Evolutionary conservation across 129 eudicot genomes (phyloP).

Genomic region (Rutidosis leptorrhynchoides): DNA sequence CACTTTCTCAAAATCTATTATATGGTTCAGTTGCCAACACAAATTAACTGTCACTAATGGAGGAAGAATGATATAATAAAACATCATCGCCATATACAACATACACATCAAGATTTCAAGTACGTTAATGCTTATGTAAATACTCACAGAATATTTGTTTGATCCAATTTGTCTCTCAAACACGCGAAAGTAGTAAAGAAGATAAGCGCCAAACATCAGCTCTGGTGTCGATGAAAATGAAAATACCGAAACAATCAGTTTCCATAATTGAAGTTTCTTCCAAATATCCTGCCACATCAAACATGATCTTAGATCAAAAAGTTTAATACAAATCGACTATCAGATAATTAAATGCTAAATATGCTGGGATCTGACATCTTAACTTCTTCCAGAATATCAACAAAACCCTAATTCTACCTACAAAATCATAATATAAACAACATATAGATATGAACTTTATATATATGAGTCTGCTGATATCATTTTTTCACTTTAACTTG

Average conservation of each 20-base stretch:
- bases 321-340: neutral
- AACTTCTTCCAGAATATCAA: neutral
- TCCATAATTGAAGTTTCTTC: conserved; percentile 86
- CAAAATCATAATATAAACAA: neutral
- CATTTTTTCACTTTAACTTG: too few species aligned
- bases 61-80: neutral
- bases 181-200: conserved; percentile 91
- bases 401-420: neutral
- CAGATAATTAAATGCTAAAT: neutral
- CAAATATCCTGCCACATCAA: conserved; percentile 70
- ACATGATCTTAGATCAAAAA: conserved; percentile 17
- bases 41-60: neutral
- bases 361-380: neutral
- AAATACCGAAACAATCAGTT: conserved; percentile 72
- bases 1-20: neutral
- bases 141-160: conserved; percentile 85
- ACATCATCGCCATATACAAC: conserved; percentile 3
- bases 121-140: conserved; percentile 6
- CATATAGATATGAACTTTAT: too few species aligned
- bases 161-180: conserved; percentile 98
- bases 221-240: conserved; percentile 94
- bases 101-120: conserved; percentile 2
- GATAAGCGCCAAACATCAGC: conserved; percentile 82
- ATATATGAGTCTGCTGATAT: neutral
- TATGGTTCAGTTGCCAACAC: conserved; percentile 2